A percentile compares a stretch with the other conserved stretches of the same genome.
Evolutionary conservation across 352 stramenopile species (phyloP).

Genomic region (Phytophthora ramorum): DNA sequence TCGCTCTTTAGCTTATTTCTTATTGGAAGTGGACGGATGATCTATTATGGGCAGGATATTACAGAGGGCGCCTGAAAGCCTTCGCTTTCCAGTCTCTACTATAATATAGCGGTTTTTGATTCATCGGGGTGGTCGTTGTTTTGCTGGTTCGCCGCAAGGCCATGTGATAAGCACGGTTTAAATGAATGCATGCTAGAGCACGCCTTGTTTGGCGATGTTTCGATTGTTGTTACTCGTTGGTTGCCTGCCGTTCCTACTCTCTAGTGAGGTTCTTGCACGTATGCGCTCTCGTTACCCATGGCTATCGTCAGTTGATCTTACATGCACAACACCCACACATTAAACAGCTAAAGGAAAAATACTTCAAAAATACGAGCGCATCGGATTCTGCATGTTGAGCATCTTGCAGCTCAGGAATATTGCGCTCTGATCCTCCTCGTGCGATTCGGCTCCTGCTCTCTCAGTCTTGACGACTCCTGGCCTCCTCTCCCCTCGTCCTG

Average conservation of each 20-base stretch:
- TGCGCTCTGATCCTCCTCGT: slow-evolving; percentile 16
- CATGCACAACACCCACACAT: slow-evolving; percentile 15
- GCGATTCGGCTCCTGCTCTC: slow-evolving; percentile 2
- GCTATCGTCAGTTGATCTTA: neutral
- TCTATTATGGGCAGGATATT: slow-evolving; percentile 39
- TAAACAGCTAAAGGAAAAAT: slow-evolving; percentile 26
- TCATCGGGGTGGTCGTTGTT: slow-evolving; percentile 10
- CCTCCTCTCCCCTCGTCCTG: slow-evolving; percentile 6
- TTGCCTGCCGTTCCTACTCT: slow-evolving; percentile 16
- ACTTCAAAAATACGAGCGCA: slow-evolving; percentile 25
- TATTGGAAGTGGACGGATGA: slow-evolving; percentile 34
- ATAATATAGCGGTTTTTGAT: slow-evolving; percentile 41
- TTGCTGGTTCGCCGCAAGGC: no score
- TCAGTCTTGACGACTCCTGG: slow-evolving; percentile 1
- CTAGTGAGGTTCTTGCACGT: slow-evolving; percentile 9
- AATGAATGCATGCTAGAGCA: no score
- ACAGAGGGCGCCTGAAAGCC: slow-evolving; percentile 22
- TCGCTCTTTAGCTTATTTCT: slow-evolving; percentile 34
- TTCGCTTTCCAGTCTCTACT: slow-evolving; percentile 24
- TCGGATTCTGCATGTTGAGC: slow-evolving; percentile 6
- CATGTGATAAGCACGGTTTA: no score
- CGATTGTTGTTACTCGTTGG: slow-evolving; percentile 15
- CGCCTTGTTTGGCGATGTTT: no score
- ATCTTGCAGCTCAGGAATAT: slow-evolving; percentile 9
- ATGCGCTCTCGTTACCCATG: slow-evolving; percentile 19